A percentile compares a stretch with the other conserved stretches of the same genome.
Evolutionary conservation across 202 grass and related monocot genomes (phyloP).

Genomic region (Setaria italica): DNA sequence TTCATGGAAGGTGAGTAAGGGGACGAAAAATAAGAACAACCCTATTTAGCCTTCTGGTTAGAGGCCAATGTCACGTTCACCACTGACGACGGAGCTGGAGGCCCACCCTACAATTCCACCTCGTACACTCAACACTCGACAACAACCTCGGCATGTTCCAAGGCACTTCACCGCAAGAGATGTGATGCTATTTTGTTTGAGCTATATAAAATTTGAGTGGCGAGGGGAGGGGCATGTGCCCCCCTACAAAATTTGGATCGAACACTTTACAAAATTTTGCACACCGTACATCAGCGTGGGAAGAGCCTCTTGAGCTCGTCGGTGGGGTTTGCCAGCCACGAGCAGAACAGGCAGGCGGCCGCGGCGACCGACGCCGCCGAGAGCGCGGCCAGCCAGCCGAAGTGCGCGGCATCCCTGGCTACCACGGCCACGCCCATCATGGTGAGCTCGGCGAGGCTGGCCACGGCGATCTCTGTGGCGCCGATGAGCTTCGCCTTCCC

Average conservation of each 20-base stretch:
- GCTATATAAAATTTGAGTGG: too few relatives aligned
- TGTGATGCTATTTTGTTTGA: too few relatives aligned
- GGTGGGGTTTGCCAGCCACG: conserved; percentile 47
- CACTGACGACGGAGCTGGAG: too few relatives aligned
- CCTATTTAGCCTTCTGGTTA: too few relatives aligned
- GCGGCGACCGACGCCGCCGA: conserved; percentile 47
- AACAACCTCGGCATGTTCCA: too few relatives aligned
- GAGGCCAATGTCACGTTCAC: too few relatives aligned
- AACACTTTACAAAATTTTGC: not conserved
- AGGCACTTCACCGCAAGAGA: too few relatives aligned
- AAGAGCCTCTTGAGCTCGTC: conserved; percentile 40
- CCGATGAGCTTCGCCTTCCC: conserved; percentile 67
- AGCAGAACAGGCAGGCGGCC: conserved; percentile 53
- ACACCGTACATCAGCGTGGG: not conserved
- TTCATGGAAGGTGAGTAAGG: too few relatives aligned
- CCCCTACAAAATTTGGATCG: not conserved
- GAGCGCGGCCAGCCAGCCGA: conserved; percentile 45
- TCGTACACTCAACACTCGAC: too few relatives aligned
- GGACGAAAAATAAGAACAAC: too few relatives aligned
- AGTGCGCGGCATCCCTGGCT: conserved; percentile 46
- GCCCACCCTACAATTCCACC: too few relatives aligned
- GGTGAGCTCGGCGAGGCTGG: conserved; percentile 63
- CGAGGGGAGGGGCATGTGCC: too few relatives aligned
- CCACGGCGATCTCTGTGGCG: conserved; percentile 56
- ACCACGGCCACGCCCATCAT: conserved; percentile 55